These are phyloP conservation scores for Phanerochaete sordida DNA, from an alignment of 768 basidiomycete species.

Conservation along the genomic window DNA sequence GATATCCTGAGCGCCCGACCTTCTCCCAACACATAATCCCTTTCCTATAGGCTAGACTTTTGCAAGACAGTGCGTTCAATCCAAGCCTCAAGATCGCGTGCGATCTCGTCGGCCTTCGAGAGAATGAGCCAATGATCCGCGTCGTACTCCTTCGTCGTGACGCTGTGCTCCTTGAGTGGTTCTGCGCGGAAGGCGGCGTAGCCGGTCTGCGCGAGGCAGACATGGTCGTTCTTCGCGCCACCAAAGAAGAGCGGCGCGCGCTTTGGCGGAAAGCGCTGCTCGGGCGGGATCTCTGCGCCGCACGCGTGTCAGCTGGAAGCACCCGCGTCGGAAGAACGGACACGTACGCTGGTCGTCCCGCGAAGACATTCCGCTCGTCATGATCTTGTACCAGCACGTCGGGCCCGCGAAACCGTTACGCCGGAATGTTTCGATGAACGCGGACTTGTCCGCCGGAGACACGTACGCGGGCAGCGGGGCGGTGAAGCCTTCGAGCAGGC, in stretches of 20 bases:
- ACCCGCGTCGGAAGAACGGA: too few relatives aligned
- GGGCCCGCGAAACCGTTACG: slow-evolving; percentile 31
- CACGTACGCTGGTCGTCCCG: background rate
- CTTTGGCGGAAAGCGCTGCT: background rate
- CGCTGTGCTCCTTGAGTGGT: background rate
- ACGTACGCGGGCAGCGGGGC: slow-evolving; percentile 28
- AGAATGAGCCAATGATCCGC: slow-evolving; percentile 9
- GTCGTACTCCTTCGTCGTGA: slow-evolving; percentile 7
- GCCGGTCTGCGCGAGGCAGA: background rate
- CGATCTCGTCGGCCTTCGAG: slow-evolving; percentile 5
- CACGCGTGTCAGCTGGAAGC: slow-evolving; percentile 7
- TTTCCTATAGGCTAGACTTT: background rate
- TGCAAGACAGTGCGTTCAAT: background rate
- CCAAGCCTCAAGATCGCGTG: slow-evolving; percentile 5
- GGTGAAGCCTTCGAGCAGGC: slow-evolving; percentile 25
- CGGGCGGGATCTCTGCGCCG: slow-evolving; percentile 2
- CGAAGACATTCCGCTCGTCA: slow-evolving; percentile 1
- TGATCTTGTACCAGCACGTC: slow-evolving; percentile 36
- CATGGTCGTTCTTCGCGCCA: background rate
- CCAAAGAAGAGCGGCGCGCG: slow-evolving; percentile 5
- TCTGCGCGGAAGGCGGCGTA: background rate
- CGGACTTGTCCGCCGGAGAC: slow-evolving; percentile 29
- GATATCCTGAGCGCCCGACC: too few relatives aligned
- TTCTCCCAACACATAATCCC: too few relatives aligned
- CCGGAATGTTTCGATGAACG: slow-evolving; percentile 24